Evolutionary conservation across 2,329 filamentous ascomycete genomes (phyloP), one percentile per base, ranked within the genome.

Genomic region (Leptosphaerulina australis): DNA sequence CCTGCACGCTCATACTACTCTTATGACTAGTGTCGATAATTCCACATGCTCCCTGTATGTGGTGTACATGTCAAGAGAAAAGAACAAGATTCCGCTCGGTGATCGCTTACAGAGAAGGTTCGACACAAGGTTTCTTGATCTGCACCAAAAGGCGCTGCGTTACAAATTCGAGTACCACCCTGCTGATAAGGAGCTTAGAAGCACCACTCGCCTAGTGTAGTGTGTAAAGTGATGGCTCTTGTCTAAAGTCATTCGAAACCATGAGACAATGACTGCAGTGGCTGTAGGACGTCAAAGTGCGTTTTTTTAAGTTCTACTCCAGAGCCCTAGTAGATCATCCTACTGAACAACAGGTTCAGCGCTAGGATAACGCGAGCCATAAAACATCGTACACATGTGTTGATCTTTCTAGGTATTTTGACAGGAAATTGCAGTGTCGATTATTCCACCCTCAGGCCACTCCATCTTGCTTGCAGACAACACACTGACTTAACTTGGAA

Each of bases 11-110:
- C 15, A 36, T 22, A 44, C 44, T 12, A 53, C 51, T 25, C 21
- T 58, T 11, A 40, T 15, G 21, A 39, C 39, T 8, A 45, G 46
- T 18, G 12, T 54, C 3, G 38, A 60, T 17, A 56, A 55, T 53
- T 56, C 50, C 6, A 53, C 53, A 8, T 15, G 44, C 10, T 52
- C 55, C 2, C 52, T 58, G 33, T 55, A 60, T 40, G 40, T 51
- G 4, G 55, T 58, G 38, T 60, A 54, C n/a, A 18, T 28, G 2
- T 17, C 25, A 4, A 11, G 35, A 2, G 55, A 60, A 4, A 44
- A 45, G 14, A 11, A 21, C 7, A 22, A 33, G 6, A 49, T 53
- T 15, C 50, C 50, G 6, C 29, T 53, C 35, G 4, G 29, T 12
- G n/a, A 15, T 15, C 29, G 17, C 3, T 4, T 30, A 15, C 17